Percentiles rank a stretch among this genome's conserved stretches.
Conservation (phyloP, 495 filamentous ascomycete species). For the Aspergillus haitiensis region DNA sequence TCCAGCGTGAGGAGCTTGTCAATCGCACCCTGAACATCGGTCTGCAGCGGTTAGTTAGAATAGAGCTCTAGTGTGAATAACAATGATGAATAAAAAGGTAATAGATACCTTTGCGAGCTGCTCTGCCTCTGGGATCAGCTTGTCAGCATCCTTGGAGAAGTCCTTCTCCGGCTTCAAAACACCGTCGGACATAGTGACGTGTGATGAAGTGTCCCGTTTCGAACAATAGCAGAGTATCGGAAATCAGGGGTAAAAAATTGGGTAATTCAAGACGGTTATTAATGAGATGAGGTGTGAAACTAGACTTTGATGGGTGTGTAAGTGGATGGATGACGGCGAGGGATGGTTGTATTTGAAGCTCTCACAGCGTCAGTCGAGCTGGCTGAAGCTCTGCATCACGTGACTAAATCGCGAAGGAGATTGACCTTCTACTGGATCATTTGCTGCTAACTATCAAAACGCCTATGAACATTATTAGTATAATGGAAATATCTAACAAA, state of each 20-base stretch:
- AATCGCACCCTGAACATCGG: slow-evolving; percentile 77
- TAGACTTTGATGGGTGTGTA: slow-evolving; percentile 13
- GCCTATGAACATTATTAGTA: too few relatives aligned
- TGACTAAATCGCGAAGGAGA: slow-evolving; percentile 17
- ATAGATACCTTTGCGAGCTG: slow-evolving; percentile 74
- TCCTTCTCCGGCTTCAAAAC: slow-evolving; percentile 70
- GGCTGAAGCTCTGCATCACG: slow-evolving; percentile 38
- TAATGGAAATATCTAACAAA: too few relatives aligned
- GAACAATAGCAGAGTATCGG: background rate
- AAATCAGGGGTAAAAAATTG: background rate
- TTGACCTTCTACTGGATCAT: too few relatives aligned
- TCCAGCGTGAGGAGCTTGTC: slow-evolving; percentile 89
- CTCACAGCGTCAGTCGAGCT: slow-evolving; percentile 25
- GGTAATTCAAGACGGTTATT: background rate
- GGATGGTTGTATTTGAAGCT: slow-evolving; percentile 25
- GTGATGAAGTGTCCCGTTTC: slow-evolving; percentile 18
- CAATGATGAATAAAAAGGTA: background rate
- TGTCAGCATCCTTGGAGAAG: slow-evolving; percentile 88
- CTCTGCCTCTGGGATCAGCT: slow-evolving; percentile 84
- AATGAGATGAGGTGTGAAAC: background rate
- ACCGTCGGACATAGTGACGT: slow-evolving; percentile 59
- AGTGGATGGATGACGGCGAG: slow-evolving; percentile 16
- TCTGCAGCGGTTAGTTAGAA: slow-evolving; percentile 47
- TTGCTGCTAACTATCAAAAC: too few relatives aligned
- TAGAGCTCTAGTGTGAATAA: background rate